These are phyloP conservation scores for Solanum chiquidenum DNA, from an alignment of 257 asterid genomes.

Conservation along the genomic window DNA sequence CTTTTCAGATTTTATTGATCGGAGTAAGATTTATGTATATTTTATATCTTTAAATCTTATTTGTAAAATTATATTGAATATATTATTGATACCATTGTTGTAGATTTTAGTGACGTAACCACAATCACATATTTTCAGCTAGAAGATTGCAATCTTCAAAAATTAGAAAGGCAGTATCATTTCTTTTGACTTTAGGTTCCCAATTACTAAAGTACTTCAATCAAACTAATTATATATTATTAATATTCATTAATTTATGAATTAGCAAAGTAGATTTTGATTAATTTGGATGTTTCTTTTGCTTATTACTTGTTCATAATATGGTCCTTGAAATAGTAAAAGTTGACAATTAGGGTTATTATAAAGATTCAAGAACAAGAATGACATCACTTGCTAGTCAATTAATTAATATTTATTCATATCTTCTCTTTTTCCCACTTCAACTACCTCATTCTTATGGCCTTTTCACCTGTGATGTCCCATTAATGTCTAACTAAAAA, in stretches of 20 bases:
- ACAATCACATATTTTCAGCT: not conserved
- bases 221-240: not conserved
- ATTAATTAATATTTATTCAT: not conserved
- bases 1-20: not conserved
- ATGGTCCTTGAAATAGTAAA: not conserved
- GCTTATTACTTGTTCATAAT: not conserved
- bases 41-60: not conserved
- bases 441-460: not conserved
- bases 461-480: not conserved
- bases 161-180: not conserved
- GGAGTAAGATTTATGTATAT: not conserved
- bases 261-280: not conserved
- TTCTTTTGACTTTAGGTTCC: not conserved
- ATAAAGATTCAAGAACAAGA: not conserved
- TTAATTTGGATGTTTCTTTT: not conserved
- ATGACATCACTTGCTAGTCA: not conserved
- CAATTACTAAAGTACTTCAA: not conserved
- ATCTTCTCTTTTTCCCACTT: not conserved
- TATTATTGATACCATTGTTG: rapidly evolving
- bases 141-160: not conserved
- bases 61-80: not conserved
- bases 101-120: not conserved
- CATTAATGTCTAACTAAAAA: not conserved
- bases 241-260: not conserved
- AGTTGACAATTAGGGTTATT: not conserved